phyloP scores from a whole-genome alignment of 441 rosid genomes.

The Metrosideros polymorpha region DNA sequence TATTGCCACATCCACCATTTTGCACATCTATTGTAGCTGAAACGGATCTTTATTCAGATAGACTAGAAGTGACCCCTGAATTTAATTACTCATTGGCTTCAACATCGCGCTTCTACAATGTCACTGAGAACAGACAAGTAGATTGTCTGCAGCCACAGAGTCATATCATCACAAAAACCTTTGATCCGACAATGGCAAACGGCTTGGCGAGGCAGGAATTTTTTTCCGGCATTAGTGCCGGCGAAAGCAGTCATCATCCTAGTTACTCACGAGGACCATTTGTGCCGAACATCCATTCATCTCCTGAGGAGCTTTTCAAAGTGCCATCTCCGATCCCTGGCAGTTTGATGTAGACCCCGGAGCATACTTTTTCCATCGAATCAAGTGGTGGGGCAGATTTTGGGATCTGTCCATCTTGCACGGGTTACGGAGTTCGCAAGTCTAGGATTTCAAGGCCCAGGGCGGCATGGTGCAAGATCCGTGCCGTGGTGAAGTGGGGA shows the following conservation, averaged over 20 bases:
- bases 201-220: constrained; percentile 18
- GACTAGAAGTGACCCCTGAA: constrained; percentile 9
- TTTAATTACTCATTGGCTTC: constrained; percentile 13
- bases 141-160: constrained; percentile 2
- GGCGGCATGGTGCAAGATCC: constrained; percentile 56
- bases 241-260: constrained; percentile 4
- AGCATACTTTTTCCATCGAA: neutral
- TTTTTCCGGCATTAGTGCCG: neutral
- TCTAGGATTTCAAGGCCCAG: constrained; percentile 22
- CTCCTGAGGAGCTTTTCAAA: neutral
- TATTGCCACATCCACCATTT: neutral
- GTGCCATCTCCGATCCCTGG: constrained; percentile 12
- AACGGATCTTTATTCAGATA: constrained; percentile 1
- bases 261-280: constrained; percentile 3
- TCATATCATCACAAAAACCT: neutral
- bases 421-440: constrained; percentile 5
- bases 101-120: constrained; percentile 6
- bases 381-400: constrained; percentile 1
- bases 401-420: constrained; percentile 15
- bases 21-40: neutral
- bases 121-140: neutral
- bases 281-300: neutral
- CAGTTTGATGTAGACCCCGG: constrained; percentile 6
- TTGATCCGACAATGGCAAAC: constrained; percentile 13
- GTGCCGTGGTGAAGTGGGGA: constrained; percentile 36